Evolutionary conservation across 495 filamentous ascomycete species (phyloP).

Genomic region (Penicillium turbatum): DNA sequence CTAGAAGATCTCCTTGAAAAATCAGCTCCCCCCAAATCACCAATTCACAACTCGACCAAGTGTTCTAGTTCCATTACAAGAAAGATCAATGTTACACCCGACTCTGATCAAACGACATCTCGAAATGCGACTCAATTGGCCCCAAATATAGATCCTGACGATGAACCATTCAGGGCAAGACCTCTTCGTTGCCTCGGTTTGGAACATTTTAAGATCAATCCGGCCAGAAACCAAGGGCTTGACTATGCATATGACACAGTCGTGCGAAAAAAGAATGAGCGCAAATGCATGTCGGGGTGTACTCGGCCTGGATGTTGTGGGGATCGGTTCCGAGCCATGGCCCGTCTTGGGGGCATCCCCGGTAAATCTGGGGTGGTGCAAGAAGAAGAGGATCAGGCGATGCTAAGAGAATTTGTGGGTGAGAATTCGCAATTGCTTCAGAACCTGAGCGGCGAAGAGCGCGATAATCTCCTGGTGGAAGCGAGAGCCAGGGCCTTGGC

Average conservation of each 20-base stretch:
- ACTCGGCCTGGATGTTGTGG: constrained; percentile 75
- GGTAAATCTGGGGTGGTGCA: constrained; percentile 19
- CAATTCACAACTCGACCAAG: constrained; percentile 6
- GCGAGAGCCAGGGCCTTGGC: constrained; percentile 65
- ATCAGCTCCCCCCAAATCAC: constrained; percentile 28
- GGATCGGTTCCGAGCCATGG: constrained; percentile 61
- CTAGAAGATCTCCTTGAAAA: constrained; percentile 37
- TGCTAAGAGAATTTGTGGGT: constrained; percentile 67
- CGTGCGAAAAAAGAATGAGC: constrained; percentile 66
- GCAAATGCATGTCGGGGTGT: constrained; percentile 77
- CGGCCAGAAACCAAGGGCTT: constrained; percentile 63
- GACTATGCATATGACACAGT: constrained; percentile 72
- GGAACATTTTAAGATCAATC: constrained; percentile 82
- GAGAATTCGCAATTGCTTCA: constrained; percentile 40
- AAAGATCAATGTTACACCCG: background rate
- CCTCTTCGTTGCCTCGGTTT: constrained; percentile 50
- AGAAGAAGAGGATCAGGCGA: constrained; percentile 44
- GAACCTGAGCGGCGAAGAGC: constrained; percentile 47
- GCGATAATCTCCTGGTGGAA: constrained; percentile 55
- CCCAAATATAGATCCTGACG: constrained; percentile 23
- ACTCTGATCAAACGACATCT: background rate
- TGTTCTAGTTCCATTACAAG: background rate
- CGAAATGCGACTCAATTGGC: background rate
- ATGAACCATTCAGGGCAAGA: constrained; percentile 48
- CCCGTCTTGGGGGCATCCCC: constrained; percentile 38